A percentile compares a stretch with the other conserved stretches of the same genome.
Conservation (phyloP, 768 basidiomycete genomes). For the Pulveroboletus sp. region DNA sequence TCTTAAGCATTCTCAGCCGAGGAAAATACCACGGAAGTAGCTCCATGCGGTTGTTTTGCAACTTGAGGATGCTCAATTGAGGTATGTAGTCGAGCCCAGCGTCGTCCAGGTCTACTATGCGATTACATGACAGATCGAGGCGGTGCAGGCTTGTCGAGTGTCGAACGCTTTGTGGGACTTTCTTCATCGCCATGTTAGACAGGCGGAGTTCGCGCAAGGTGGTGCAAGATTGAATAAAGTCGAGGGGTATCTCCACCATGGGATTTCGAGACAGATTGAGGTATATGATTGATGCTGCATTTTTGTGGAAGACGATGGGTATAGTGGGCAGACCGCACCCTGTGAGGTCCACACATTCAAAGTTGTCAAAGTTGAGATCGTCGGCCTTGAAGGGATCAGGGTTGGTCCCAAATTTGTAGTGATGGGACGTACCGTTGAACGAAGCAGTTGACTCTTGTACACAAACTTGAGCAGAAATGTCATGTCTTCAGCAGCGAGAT, state of each 20-base stretch:
- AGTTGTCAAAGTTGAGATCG: slow-evolving; percentile 65
- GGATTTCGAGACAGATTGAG: slow-evolving; percentile 93
- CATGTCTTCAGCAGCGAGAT: slow-evolving; percentile 74
- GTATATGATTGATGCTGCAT: slow-evolving; percentile 79
- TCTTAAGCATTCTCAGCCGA: slow-evolving; percentile 63
- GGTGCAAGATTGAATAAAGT: slow-evolving; percentile 90
- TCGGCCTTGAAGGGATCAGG: slow-evolving; percentile 53
- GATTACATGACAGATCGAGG: slow-evolving; percentile 89
- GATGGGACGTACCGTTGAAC: slow-evolving; percentile 49
- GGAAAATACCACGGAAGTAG: slow-evolving; percentile 85
- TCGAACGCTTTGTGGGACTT: slow-evolving; percentile 81
- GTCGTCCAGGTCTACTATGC: slow-evolving; percentile 85
- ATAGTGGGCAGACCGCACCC: slow-evolving; percentile 81
- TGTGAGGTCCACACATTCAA: slow-evolving; percentile 79
- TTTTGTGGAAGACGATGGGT: slow-evolving; percentile 80
- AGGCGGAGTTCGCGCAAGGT: slow-evolving; percentile 82
- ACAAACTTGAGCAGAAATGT: slow-evolving; percentile 87
- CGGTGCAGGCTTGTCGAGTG: slow-evolving; percentile 71
- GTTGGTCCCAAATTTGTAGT: neutral
- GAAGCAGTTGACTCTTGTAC: slow-evolving; percentile 75
- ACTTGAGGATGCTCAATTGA: slow-evolving; percentile 61
- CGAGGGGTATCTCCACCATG: slow-evolving; percentile 93
- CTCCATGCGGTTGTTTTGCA: slow-evolving; percentile 92
- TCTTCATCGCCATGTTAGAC: slow-evolving; percentile 92
- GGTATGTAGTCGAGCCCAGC: slow-evolving; percentile 77